These are phyloP conservation scores for Neonectria ditissima DNA, from an alignment of 2,329 filamentous ascomycete species.

Conservation along the genomic window DNA sequence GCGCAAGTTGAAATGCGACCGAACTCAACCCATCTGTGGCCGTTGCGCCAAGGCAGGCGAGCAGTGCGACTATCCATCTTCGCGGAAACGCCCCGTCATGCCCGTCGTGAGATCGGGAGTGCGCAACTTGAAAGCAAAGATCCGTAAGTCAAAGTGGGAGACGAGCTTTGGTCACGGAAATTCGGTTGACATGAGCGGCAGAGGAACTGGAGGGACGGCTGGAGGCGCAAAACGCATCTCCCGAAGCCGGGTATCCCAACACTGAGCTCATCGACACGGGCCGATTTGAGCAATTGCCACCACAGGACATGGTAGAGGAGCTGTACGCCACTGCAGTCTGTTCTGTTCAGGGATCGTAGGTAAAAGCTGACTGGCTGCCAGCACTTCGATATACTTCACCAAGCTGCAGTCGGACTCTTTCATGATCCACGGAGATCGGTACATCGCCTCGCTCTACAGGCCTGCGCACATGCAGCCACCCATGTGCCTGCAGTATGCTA, in stretches of 20 bases:
- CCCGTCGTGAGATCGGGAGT: slow-evolving; percentile 24
- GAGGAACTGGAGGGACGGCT: slow-evolving; percentile 53
- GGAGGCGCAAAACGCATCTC: slow-evolving; percentile 17
- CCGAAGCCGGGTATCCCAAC: slow-evolving; percentile 7
- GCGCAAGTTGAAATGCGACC: slow-evolving; percentile 32
- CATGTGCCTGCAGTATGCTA: slow-evolving; percentile 82
- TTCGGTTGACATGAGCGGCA: neutral
- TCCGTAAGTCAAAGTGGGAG: slow-evolving; percentile 13
- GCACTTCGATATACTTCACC: slow-evolving; percentile 69
- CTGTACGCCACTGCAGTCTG: slow-evolving; percentile 14
- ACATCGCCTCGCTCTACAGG: slow-evolving; percentile 75
- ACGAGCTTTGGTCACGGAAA: neutral
- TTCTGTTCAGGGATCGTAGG: accelerated
- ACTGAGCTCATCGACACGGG: slow-evolving; percentile 35
- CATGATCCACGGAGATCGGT: slow-evolving; percentile 80
- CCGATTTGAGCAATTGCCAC: slow-evolving; percentile 31
- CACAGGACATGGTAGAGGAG: slow-evolving; percentile 31
- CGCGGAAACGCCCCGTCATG: slow-evolving; percentile 29
- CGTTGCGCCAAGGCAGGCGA: slow-evolving; percentile 30
- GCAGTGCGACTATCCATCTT: slow-evolving; percentile 27
- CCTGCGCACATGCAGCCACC: slow-evolving; percentile 81
- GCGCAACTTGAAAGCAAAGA: slow-evolving; percentile 32
- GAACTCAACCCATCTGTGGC: slow-evolving; percentile 12
- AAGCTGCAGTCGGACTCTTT: slow-evolving; percentile 77
- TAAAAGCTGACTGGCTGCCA: neutral